phyloP scores from a whole-genome alignment of 129 eudicot species.

The Flaveria linearis region DNA sequence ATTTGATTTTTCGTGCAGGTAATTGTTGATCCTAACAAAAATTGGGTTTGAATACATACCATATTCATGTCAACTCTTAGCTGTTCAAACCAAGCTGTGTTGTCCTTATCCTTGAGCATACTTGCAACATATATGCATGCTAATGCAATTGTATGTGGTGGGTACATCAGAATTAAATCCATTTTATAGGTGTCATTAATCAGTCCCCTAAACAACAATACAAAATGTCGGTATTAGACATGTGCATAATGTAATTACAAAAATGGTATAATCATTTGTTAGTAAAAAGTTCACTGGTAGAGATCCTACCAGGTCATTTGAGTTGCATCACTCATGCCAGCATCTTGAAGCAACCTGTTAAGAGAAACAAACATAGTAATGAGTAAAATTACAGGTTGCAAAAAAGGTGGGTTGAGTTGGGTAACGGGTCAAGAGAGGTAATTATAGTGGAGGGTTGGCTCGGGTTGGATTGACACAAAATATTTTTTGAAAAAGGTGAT shows the following conservation, averaged over 20 bases:
- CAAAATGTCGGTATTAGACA: constrained; percentile 14
- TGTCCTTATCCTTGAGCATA: constrained; percentile 86
- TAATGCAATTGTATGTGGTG: constrained; percentile 89
- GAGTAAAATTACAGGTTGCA: background rate
- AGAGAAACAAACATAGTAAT: constrained; percentile 24
- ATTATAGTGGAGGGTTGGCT: background rate
- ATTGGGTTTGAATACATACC: constrained; percentile 44
- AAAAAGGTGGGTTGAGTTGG: background rate
- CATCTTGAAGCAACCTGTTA: constrained; percentile 85
- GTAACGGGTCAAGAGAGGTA: background rate
- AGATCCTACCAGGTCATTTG: constrained; percentile 77
- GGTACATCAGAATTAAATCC: constrained; percentile 91
- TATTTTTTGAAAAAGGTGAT: background rate
- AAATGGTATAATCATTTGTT: background rate
- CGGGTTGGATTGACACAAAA: background rate
- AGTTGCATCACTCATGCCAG: constrained; percentile 91
- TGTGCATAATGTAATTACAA: background rate
- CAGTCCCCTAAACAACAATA: constrained; percentile 68
- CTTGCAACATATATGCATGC: constrained; percentile 94
- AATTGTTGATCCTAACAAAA: constrained; percentile 18
- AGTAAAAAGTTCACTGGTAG: background rate
- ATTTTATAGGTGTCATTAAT: constrained; percentile 91
- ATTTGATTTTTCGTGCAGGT: background rate
- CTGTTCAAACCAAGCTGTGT: constrained; percentile 96
- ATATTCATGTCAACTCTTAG: constrained; percentile 95